Base-by-base conservation (phyloP, 495 filamentous ascomycete genomes). In the Aspergillus leporis region DNA sequence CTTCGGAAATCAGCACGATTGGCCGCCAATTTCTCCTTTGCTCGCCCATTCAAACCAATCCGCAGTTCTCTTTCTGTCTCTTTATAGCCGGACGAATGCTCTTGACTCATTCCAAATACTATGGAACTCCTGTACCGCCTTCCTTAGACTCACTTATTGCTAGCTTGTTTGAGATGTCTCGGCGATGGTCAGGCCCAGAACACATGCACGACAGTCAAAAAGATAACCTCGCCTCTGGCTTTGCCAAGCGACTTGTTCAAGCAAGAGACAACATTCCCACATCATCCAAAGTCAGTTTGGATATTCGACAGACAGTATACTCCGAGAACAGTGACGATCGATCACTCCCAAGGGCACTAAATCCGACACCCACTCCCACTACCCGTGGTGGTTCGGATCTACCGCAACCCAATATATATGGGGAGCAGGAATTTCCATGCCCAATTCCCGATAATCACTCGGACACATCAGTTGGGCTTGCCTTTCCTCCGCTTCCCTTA, bases 281-380 rank as follows among this genome's bases (percentile, higher is more conserved):
- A 9, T 40, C 58, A 0, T 28, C 59, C 23, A 13, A 55, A 1
- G 51, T 58, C 8, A 66, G 61, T 34, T 38, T 76, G 25, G 73
- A 74, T 55, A 73, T 76, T 46, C 56, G 71, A 38, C 70, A 76
- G 47, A 53, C 73, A 1, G 73, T 65, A 0, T 76, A 73, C 58
- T 76, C 71, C 1, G 71, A 73, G 34, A 60, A 68, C 10, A 62
- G 41, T 0, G 59, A 61, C 19, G 59, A 56, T 36, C 56, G 59
- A 48, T 53, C 31, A 28, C 32, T 18, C 25, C 34, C 28, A 4
- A 28, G 8, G 19, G 19, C 8, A 10, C 14, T 16, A 28, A 2
- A 51, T 36, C 41, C 34, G 32, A 46, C n/a, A 19, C 4, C 12
- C 9, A 13, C 23, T 22, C 41, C 23, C 14, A 32, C n/a, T 19